Evolutionary conservation across 2,329 filamentous ascomycete species (phyloP).

Genomic region (Aotearoamyces nothofagi): DNA sequence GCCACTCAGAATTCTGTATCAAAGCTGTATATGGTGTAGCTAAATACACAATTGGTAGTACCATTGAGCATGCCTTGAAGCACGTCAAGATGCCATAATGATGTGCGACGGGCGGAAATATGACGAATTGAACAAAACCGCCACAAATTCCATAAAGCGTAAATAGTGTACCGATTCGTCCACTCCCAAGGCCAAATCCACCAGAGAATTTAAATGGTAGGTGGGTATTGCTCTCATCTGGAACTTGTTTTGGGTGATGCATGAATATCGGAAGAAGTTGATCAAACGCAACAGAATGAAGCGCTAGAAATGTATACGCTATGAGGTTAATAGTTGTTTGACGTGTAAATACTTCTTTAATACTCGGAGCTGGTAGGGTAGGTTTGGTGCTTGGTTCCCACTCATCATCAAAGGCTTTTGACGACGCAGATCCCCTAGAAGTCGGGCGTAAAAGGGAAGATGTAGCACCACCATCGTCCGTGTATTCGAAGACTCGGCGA

Average conservation of each 20-base stretch:
- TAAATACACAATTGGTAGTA: slow-evolving; percentile 64
- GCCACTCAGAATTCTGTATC: slow-evolving; percentile 28
- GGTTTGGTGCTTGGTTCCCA: slow-evolving; percentile 16
- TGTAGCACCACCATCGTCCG: slow-evolving; percentile 39
- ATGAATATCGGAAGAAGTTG: slow-evolving; percentile 82
- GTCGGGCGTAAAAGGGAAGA: slow-evolving; percentile 33
- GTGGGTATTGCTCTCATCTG: slow-evolving; percentile 36
- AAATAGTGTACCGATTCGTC: slow-evolving; percentile 72
- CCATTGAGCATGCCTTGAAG: slow-evolving; percentile 48
- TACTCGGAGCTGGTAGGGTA: slow-evolving; percentile 21
- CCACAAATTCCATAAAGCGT: slow-evolving; percentile 68
- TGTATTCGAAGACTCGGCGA: slow-evolving; percentile 23
- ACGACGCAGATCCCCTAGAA: slow-evolving; percentile 15
- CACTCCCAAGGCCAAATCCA: slow-evolving; percentile 61
- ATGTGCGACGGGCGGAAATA: slow-evolving; percentile 65
- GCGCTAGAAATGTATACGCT: slow-evolving; percentile 65
- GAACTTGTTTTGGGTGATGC: slow-evolving; percentile 49
- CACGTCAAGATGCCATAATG: slow-evolving; percentile 61
- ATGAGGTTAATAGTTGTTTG: slow-evolving; percentile 65
- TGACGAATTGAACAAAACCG: slow-evolving; percentile 69
- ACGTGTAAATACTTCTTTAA: slow-evolving; percentile 53
- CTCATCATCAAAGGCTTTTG: slow-evolving; percentile 8
- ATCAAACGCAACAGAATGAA: slow-evolving; percentile 75
- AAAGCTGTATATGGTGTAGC: slow-evolving; percentile 71
- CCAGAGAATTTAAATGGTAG: slow-evolving; percentile 72